phyloP scores from a whole-genome alignment of 1,284 basidiomycete species.

The Puccinia horiana region DNA sequence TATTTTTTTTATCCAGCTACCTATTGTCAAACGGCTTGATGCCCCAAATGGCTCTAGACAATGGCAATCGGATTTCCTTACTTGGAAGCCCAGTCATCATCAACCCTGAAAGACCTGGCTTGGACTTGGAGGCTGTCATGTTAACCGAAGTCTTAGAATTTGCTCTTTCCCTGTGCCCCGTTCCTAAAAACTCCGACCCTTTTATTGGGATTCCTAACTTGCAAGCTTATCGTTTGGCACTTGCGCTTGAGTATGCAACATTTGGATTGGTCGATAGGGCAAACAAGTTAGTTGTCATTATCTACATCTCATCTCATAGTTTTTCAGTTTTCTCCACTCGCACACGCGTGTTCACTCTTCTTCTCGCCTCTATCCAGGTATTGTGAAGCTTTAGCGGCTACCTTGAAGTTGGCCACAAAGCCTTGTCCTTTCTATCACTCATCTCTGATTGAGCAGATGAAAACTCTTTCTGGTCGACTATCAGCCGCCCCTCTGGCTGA shows the following conservation, averaged over 20 bases:
- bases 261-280: conserved; percentile 73
- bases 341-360: neutral
- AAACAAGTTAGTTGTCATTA: conserved; percentile 64
- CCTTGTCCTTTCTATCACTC: conserved; percentile 70
- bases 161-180: conserved; percentile 73
- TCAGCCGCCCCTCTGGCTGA: conserved; percentile 69
- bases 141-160: conserved; percentile 92
- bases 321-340: neutral
- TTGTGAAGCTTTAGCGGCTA: conserved; percentile 82
- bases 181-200: conserved; percentile 79
- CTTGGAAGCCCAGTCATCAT: conserved; percentile 69
- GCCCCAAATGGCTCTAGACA: conserved; percentile 64
- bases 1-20: conserved; percentile 65
- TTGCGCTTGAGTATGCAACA: conserved; percentile 60
- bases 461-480: conserved; percentile 77
- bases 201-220: conserved; percentile 81
- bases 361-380: conserved; percentile 66
- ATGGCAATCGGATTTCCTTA: conserved; percentile 58
- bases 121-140: conserved; percentile 76
- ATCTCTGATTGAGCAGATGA: conserved; percentile 74
- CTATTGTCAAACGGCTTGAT: conserved; percentile 82
- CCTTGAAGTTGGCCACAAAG: conserved; percentile 64
- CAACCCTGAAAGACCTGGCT: conserved; percentile 64
- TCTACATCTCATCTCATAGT: conserved; percentile 51
- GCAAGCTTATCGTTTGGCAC: conserved; percentile 80